Base-by-base conservation (phyloP, 139 green algal species). In the Astrephomene gubernaculifera region DNA sequence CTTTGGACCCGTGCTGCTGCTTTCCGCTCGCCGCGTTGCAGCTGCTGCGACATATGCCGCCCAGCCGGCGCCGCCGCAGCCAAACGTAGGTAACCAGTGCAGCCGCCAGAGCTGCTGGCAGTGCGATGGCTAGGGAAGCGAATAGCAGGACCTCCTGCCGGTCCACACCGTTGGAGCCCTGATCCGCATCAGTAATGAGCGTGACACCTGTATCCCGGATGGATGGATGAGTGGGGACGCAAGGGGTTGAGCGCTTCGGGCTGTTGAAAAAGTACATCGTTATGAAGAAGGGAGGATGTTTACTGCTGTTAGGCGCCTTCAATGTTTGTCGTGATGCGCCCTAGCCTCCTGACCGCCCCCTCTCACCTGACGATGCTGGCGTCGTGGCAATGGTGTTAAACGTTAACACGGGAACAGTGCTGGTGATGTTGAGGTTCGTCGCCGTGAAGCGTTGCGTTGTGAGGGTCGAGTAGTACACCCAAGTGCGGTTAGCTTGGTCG, bases 351-450 rank as follows among this genome's bases (percentile, higher is more conserved):
- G n/a, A n/a, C n/a, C n/a, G n/a, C n/a, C n/a, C n/a, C n/a, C n/a
- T n/a, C n/a, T n/a, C n/a, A n/a, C n/a, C n/a, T n/a, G n/a, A n/a
- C n/a, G n/a, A n/a, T n/a, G n/a, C n/a, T n/a, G n/a, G n/a, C n/a
- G n/a, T n/a, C n/a, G n/a, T n/a, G 12, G 49, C 17, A 57, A 25
- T 12, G 12, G 49, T 65, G 78, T 84, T 43, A 31, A 84, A 74
- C 6, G n/a, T 70, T n/a, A n/a, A n/a, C n/a, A 67, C 38, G 19
- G 79, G 79, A 33, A 78, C 53, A 21, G 36, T 35, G 49, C 45
- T 76, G n/a, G 65, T 79, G 33, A 86, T 86, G 65, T 86, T 86
- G 29, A 86, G 1, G 7, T 63, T 53, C n/a, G 54, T 35, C 1
- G 45, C 79, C 0, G 65, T 57, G 29, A 79, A 79, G 35, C 79